These are phyloP conservation scores for Hanseniaspora meyeri DNA, from an alignment of 805 yeast species.

Conservation along the genomic window DNA sequence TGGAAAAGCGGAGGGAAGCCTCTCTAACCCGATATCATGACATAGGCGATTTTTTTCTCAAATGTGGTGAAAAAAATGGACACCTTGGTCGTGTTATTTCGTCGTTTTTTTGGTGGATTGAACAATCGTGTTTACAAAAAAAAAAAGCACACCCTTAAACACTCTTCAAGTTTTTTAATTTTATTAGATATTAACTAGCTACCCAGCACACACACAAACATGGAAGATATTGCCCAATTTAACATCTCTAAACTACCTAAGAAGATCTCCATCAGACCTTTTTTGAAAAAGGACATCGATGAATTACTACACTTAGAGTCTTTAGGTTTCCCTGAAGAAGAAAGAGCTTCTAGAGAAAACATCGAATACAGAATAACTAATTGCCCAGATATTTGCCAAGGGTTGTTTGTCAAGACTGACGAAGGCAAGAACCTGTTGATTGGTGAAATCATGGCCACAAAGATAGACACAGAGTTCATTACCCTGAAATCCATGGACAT, in stretches of 20 bases:
- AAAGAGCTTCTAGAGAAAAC: slow-evolving; percentile 56
- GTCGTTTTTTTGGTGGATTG: no score
- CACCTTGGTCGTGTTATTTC: no score
- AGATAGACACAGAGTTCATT: slow-evolving; percentile 31
- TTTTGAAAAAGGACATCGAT: slow-evolving; percentile 41
- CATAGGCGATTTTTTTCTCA: no score
- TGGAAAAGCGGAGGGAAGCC: no score
- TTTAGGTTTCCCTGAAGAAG: slow-evolving; percentile 55
- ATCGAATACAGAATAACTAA: slow-evolving; percentile 55
- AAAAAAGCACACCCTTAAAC: no score
- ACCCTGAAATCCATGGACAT: slow-evolving; percentile 25
- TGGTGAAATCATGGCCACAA: slow-evolving; percentile 74
- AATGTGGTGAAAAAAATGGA: no score
- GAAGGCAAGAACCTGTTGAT: slow-evolving; percentile 47
- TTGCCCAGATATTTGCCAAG: slow-evolving; percentile 87
- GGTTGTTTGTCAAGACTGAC: slow-evolving; percentile 60
- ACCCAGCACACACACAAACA: neutral
- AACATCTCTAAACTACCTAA: slow-evolving; percentile 11
- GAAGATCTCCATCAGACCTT: slow-evolving; percentile 9
- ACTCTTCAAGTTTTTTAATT: no score
- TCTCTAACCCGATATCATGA: no score
- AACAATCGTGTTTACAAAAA: neutral
- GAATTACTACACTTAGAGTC: slow-evolving; percentile 51
- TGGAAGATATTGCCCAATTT: slow-evolving; percentile 11
- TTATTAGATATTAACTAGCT: neutral